These are phyloP conservation scores for Aspergillus sp. DNA, from an alignment of 2,329 filamentous ascomycete species.

Conservation along the genomic window DNA sequence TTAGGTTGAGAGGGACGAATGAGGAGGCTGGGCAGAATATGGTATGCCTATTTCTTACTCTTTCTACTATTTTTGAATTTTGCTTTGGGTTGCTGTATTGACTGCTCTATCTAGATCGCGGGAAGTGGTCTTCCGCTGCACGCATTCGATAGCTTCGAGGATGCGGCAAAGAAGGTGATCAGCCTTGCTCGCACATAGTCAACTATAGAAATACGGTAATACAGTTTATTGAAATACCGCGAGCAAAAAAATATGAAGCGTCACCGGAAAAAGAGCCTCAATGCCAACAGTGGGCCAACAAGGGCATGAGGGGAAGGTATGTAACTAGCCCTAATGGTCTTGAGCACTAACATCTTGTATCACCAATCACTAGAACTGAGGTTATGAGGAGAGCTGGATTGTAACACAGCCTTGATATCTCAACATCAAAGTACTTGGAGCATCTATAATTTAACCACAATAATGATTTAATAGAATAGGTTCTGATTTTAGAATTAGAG, in stretches of 20 bases:
- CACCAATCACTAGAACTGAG: too few species aligned
- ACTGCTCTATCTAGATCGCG: slow-evolving; percentile 41
- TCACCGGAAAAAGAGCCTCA: background rate
- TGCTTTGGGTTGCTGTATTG: slow-evolving; percentile 4
- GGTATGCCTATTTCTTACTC: slow-evolving; percentile 25
- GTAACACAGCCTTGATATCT: too few species aligned
- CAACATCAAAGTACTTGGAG: too few species aligned
- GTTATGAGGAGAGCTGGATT: too few species aligned
- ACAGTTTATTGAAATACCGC: too few species aligned
- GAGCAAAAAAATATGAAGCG: background rate
- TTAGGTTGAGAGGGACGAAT: slow-evolving; percentile 66
- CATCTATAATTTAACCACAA: too few species aligned
- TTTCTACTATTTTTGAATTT: background rate
- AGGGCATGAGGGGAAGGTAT: too few species aligned
- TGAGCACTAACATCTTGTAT: too few species aligned
- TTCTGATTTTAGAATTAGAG: too few species aligned
- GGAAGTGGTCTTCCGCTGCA: slow-evolving; percentile 60
- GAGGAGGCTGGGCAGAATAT: slow-evolving; percentile 62
- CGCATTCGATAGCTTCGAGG: slow-evolving; percentile 67
- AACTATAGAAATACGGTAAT: too few species aligned
- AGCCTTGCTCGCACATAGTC: slow-evolving; percentile 39
- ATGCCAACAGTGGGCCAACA: background rate
- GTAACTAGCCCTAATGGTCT: too few species aligned
- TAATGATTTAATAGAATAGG: too few species aligned
- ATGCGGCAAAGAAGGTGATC: slow-evolving; percentile 60